These are phyloP conservation scores for Brassica juncea DNA, from an alignment of 345 rosid species.

Conservation along the genomic window DNA sequence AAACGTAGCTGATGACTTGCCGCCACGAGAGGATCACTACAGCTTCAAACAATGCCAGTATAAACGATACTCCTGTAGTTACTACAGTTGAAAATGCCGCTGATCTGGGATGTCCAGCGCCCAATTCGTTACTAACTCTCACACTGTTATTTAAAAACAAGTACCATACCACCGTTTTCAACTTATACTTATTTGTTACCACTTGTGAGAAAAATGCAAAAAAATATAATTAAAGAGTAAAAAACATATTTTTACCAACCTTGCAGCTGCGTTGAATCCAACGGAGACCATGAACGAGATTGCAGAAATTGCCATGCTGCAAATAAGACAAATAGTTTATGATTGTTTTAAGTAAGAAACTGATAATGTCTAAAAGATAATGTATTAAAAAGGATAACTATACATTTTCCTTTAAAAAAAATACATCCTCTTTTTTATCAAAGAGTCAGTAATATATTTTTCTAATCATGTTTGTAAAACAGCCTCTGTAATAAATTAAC, in stretches of 20 bases:
- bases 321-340: background rate
- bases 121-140: slow-evolving; percentile 65
- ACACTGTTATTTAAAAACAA: slow-evolving; percentile 40
- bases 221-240: background rate
- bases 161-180: background rate
- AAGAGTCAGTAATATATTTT: background rate
- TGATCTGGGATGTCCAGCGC: slow-evolving; percentile 62
- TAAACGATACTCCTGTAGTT: slow-evolving; percentile 48
- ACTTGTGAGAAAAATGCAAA: too few species aligned
- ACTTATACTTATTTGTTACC: background rate
- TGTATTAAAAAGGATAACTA: background rate
- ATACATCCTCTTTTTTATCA: background rate
- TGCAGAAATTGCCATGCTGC: slow-evolving; percentile 65
- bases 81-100: slow-evolving; percentile 51
- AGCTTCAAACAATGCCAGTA: slow-evolving; percentile 46
- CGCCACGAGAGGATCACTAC: slow-evolving; percentile 43
- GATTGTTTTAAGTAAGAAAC: background rate
- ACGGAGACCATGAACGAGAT: slow-evolving; percentile 63
- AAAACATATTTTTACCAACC: slow-evolving; percentile 37
- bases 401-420: too few species aligned
- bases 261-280: slow-evolving; percentile 79
- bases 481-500: background rate
- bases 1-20: slow-evolving; percentile 49
- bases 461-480: background rate
- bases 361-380: background rate